Evolutionary conservation across 108 stramenopile genomes (phyloP).

Genomic region (Cylindrotheca fusiformis): DNA sequence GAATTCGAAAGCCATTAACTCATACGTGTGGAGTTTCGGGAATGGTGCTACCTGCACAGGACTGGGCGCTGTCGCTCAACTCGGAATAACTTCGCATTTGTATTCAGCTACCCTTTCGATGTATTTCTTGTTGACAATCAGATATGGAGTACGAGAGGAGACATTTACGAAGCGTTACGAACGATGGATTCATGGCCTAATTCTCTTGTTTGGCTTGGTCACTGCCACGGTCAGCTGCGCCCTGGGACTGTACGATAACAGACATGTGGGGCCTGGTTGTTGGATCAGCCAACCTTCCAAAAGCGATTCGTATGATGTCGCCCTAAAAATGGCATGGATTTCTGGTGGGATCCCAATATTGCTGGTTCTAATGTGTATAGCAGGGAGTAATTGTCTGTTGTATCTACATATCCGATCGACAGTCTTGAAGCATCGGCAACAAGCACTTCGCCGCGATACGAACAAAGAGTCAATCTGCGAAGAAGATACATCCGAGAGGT

Average conservation of each 20-base stretch:
- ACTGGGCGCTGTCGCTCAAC: neutral
- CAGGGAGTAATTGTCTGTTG: too few relatives aligned
- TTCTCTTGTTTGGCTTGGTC: neutral
- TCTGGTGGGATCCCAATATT: too few relatives aligned
- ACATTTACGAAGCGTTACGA: constrained; percentile 6
- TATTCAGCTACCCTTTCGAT: constrained; percentile 24
- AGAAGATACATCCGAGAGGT: too few relatives aligned
- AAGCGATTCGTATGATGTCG: too few relatives aligned
- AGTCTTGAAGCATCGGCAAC: too few relatives aligned
- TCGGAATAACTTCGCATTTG: constrained; percentile 1
- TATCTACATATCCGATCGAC: too few relatives aligned
- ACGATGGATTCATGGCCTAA: constrained; percentile 4
- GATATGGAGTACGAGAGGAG: constrained; percentile 14
- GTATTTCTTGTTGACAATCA: constrained; percentile 26
- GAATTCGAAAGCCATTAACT: neutral
- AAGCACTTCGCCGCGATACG: too few relatives aligned
- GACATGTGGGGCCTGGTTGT: constrained; percentile 5
- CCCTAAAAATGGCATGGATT: too few relatives aligned
- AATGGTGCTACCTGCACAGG: neutral
- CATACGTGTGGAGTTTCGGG: neutral
- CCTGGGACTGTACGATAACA: constrained; percentile 2
- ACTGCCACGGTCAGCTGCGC: neutral
- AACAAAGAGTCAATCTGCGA: too few relatives aligned
- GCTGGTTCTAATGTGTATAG: too few relatives aligned
- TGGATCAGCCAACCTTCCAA: too few relatives aligned